These are phyloP conservation scores for Yarrowia sp. DNA, from an alignment of 805 yeast species.

Conservation along the genomic window DNA sequence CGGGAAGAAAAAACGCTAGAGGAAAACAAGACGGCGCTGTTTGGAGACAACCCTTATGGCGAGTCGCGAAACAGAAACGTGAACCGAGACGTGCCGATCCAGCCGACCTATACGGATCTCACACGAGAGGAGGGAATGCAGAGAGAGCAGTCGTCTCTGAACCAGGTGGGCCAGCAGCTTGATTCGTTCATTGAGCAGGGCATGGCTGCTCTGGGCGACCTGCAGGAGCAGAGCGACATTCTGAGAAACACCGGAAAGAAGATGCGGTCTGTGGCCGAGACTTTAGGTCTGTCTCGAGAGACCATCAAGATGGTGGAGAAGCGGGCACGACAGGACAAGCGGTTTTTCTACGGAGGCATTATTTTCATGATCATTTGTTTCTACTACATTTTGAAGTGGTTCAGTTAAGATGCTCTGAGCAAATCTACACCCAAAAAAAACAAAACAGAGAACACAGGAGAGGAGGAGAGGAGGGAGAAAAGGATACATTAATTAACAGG, in stretches of 20 bases:
- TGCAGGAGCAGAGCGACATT: slow-evolving; percentile 78
- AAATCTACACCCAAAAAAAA: neutral
- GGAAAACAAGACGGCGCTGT: slow-evolving; percentile 49
- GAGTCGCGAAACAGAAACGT: slow-evolving; percentile 19
- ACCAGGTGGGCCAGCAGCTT: slow-evolving; percentile 71
- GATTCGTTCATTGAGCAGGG: slow-evolving; percentile 93
- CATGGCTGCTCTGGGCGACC: slow-evolving; percentile 74
- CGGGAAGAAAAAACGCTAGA: slow-evolving; percentile 54
- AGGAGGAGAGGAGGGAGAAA: neutral
- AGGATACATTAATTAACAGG: neutral
- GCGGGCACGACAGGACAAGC: slow-evolving; percentile 80
- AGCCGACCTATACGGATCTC: slow-evolving; percentile 28
- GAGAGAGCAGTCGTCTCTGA: slow-evolving; percentile 57
- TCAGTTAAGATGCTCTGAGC: slow-evolving; percentile 52
- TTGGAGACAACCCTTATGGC: slow-evolving; percentile 39
- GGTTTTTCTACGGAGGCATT: slow-evolving; percentile 78
- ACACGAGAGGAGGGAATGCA: slow-evolving; percentile 59
- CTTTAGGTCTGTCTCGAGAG: slow-evolving; percentile 81
- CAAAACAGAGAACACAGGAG: neutral
- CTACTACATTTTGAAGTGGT: slow-evolving; percentile 61
- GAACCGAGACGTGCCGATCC: slow-evolving; percentile 21
- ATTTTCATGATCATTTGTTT: slow-evolving; percentile 59
- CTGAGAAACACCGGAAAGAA: slow-evolving; percentile 58
- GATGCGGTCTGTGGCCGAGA: slow-evolving; percentile 65
- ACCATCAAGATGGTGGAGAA: slow-evolving; percentile 78